These are phyloP conservation scores for Diplotaxis tenuifolia DNA, from an alignment of 345 rosid genomes.

Conservation along the genomic window DNA sequence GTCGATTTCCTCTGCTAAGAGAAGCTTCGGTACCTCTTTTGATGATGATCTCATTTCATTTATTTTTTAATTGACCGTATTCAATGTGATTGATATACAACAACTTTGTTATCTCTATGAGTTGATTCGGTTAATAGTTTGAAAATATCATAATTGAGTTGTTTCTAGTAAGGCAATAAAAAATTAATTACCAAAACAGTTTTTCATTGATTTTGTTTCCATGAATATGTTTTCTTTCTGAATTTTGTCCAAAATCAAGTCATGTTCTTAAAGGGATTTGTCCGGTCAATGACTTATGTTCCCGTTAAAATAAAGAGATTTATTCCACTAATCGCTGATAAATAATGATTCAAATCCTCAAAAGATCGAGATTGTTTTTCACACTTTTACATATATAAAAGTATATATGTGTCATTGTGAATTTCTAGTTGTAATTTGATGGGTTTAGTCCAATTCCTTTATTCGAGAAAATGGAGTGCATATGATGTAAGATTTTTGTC, in stretches of 20 bases:
- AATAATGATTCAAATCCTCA: not conserved
- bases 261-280: not conserved
- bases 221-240: not conserved
- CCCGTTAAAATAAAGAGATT: not conserved
- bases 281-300: not conserved
- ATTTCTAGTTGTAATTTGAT: not conserved
- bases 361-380: not conserved
- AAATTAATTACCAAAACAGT: not conserved
- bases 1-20: slow-evolving; percentile 31
- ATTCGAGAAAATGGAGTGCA: slow-evolving; percentile 2
- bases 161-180: not conserved
- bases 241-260: not conserved
- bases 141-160: not conserved
- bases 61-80: not conserved
- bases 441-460: not conserved
- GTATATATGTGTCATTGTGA: slow-evolving; percentile 3
- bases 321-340: not conserved
- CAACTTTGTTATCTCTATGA: not conserved
- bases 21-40: slow-evolving; percentile 28
- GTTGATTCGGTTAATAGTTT: not conserved
- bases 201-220: not conserved
- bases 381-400: not conserved
- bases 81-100: not conserved
- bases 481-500: slow-evolving; percentile 11
- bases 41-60: not conserved